These are phyloP conservation scores for Ophiostoma australiae DNA, from an alignment of 2,329 filamentous ascomycete species.

Conservation along the genomic window DNA sequence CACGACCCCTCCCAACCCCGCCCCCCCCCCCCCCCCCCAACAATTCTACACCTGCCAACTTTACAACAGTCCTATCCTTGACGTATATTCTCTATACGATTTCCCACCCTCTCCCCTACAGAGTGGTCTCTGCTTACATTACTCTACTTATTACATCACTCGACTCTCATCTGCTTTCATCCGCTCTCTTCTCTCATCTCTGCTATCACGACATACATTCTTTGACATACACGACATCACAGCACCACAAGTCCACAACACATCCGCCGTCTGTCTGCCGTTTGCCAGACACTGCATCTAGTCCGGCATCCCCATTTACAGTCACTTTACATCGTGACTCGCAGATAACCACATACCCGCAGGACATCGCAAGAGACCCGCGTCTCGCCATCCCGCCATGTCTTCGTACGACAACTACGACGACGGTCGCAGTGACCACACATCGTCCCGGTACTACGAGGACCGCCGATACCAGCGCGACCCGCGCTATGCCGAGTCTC, in stretches of 20 bases:
- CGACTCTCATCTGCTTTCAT: background rate
- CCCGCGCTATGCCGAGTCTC: slow-evolving; percentile 50
- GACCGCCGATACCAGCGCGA: slow-evolving; percentile 50
- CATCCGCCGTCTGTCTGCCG: background rate
- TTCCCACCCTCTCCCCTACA: background rate
- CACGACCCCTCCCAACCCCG: slow-evolving; percentile 22
- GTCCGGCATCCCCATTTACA: background rate
- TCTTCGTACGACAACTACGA: slow-evolving; percentile 54
- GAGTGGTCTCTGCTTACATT: background rate
- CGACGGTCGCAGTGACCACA: slow-evolving; percentile 35
- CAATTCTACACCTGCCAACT: background rate
- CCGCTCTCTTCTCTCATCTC: background rate
- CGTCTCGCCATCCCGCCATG: slow-evolving; percentile 32
- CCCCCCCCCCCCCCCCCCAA: slow-evolving; percentile 15
- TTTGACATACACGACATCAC: background rate
- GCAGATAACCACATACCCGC: background rate
- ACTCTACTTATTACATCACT: background rate
- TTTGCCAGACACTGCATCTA: background rate
- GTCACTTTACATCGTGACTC: background rate
- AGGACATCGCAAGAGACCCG: background rate
- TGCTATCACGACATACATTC: background rate
- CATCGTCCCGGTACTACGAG: slow-evolving; percentile 44
- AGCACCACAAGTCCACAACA: background rate
- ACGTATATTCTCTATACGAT: background rate
- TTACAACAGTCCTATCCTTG: slow-evolving; percentile 1